Evolutionary conservation across 148 eudicot genomes (phyloP), one percentile per base, ranked within the genome.

Genomic region (Fagopyrum homotropicum): DNA sequence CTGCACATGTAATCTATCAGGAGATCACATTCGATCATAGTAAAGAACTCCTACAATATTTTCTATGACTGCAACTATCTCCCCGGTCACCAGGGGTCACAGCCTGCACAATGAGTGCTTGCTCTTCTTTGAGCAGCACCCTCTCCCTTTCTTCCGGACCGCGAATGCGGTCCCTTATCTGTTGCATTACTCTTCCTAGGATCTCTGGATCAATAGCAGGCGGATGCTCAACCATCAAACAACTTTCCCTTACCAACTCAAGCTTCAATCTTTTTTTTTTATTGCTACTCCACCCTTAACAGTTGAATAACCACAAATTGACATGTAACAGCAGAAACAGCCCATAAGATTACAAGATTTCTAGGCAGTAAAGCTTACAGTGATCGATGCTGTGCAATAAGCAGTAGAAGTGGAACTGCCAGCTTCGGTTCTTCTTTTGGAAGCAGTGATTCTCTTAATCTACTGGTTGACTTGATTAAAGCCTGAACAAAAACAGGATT

Each of bases 341-440:
- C 71, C n/a, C 4, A 66, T 17, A 66, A 66, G 30, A 40, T 6
- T 40, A 4, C 35, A 66, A 43, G 19, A 56, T 17, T 11, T 47
- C 26, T 15, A 44, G 22, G 68, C 14, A 70, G 69, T 45, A 73
- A 22, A 79, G 44, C 94, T 90, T 84, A 96, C 99, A 87, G 77
- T 78, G 98, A 92, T 77, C 99, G 98, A 78, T 92, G 91, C 77
- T 96, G 99, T 76, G 98, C 98, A 84, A 96, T 88, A 69, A 96
- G 98, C 81, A 96, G 77, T 78, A 96, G 80, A 69, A 96, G 94
- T 16, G 99, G 98, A 79, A 90, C 77, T 19, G 99, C 99, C 78
- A 92, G 82, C 77, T 88, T 85, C n/a, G 97, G 97, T 74, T 92
- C 99, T 26, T 96, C 99, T 79, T 92, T 96, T 35, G 99, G 86